Evolutionary conservation across 495 filamentous ascomycete species (phyloP).

Genomic region (Pyronema domesticum): DNA sequence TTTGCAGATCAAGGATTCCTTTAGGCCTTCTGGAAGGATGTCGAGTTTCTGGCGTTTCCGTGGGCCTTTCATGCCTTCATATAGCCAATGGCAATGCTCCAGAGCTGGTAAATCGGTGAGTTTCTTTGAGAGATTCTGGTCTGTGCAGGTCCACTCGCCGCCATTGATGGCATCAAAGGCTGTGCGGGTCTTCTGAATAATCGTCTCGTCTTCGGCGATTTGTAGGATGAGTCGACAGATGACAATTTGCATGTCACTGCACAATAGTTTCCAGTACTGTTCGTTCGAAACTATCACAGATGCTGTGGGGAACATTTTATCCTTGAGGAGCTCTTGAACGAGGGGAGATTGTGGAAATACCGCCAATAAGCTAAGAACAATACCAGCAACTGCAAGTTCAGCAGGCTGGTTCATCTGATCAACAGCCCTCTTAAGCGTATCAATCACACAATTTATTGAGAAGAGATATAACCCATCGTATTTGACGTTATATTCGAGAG

Average conservation of each 20-base stretch:
- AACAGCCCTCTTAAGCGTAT: conserved; percentile 6
- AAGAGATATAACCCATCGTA: conserved; percentile 17
- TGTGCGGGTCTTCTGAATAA: conserved; percentile 8
- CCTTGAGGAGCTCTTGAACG: conserved; percentile 10
- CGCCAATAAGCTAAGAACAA: conserved; percentile 14
- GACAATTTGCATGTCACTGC: conserved; percentile 12
- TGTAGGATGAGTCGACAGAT: conserved; percentile 7
- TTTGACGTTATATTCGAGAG: conserved; percentile 9
- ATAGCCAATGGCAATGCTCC: neutral
- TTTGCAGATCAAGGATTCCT: neutral
- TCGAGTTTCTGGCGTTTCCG: conserved; percentile 16
- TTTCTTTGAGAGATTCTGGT: conserved; percentile 8
- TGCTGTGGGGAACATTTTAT: conserved; percentile 13
- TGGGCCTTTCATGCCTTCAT: conserved; percentile 8
- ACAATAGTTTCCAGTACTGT: conserved; percentile 8
- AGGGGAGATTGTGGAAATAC: conserved; percentile 5
- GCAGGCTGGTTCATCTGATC: conserved; percentile 7
- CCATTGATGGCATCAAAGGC: conserved; percentile 7
- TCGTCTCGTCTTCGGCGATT: conserved; percentile 5
- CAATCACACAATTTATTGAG: conserved; percentile 12
- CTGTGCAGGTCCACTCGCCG: conserved; percentile 14
- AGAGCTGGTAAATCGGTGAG: neutral
- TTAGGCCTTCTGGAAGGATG: conserved; percentile 2
- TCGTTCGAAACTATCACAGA: conserved; percentile 10
- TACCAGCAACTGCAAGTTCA: conserved; percentile 9